These are phyloP conservation scores for Endoconidiophora polonica DNA, from an alignment of 2,329 filamentous ascomycete species.

Conservation along the genomic window DNA sequence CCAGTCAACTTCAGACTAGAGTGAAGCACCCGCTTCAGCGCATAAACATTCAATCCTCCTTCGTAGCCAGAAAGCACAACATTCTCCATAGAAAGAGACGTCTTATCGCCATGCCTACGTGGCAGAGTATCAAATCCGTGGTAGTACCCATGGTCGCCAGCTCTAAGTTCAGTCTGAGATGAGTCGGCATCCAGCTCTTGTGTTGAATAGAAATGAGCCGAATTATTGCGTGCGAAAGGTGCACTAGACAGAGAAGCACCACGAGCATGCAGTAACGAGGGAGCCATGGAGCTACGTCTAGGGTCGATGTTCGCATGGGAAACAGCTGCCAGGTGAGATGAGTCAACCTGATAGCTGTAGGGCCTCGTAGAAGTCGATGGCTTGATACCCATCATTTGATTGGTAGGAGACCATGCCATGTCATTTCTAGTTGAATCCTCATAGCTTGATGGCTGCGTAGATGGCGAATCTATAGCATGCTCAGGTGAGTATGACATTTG, in stretches of 20 bases:
- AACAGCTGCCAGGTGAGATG: conserved; percentile 17
- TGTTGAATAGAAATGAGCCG: conserved; percentile 60
- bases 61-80: conserved; percentile 65
- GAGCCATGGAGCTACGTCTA: conserved; percentile 14
- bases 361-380: conserved; percentile 23
- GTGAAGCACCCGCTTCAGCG: conserved; percentile 56
- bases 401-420: background rate
- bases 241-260: conserved; percentile 28
- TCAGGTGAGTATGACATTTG: conserved; percentile 32
- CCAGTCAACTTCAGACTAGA: conserved; percentile 56
- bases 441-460: conserved; percentile 35
- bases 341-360: conserved; percentile 38
- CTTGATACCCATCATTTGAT: background rate
- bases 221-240: conserved; percentile 58
- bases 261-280: conserved; percentile 34
- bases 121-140: conserved; percentile 66
- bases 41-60: conserved; percentile 60
- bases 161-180: conserved; percentile 37
- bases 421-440: conserved; percentile 21
- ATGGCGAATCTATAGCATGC: conserved; percentile 34
- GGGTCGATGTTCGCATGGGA: background rate
- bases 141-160: conserved; percentile 56
- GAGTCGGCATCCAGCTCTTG: conserved; percentile 61
- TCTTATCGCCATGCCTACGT: conserved; percentile 18
- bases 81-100: conserved; percentile 34